Percentiles rank a stretch among this genome's conserved stretches.
Evolutionary conservation across 2,329 filamentous ascomycete species (phyloP).

Genomic region (Escovopsis sp.): DNA sequence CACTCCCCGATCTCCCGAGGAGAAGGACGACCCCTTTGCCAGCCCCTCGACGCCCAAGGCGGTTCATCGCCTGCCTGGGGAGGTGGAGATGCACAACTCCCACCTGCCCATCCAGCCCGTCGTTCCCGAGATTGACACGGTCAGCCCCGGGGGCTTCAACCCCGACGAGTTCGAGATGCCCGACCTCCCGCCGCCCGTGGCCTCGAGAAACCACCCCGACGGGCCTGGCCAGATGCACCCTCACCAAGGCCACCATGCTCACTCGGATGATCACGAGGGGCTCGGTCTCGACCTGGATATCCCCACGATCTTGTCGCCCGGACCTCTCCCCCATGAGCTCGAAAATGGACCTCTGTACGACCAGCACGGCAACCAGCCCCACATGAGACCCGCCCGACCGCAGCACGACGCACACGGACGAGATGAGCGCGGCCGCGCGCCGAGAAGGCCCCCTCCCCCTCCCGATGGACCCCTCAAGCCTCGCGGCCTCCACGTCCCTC

Average conservation of each 20-base stretch:
- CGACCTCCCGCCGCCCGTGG: constrained; percentile 13
- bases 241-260: constrained; percentile 7
- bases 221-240: constrained; percentile 9
- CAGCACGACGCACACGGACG: constrained; percentile 17
- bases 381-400: constrained; percentile 17
- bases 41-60: constrained; percentile 18
- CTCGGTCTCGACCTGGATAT: constrained; percentile 22
- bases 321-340: constrained; percentile 7
- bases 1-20: constrained; percentile 20
- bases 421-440: constrained; percentile 20
- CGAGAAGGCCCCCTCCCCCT: constrained; percentile 11
- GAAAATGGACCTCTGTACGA: constrained; percentile 6
- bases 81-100: constrained; percentile 11
- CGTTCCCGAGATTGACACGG: constrained; percentile 23
- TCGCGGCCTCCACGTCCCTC: constrained; percentile 35
- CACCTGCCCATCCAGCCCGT: constrained; percentile 18
- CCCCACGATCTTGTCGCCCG: constrained; percentile 15
- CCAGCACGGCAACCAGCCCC: constrained; percentile 10
- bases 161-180: constrained; percentile 11
- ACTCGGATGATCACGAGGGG: constrained; percentile 15
- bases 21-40: constrained; percentile 20
- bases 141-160: constrained; percentile 14
- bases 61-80: constrained; percentile 9
- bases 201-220: constrained; percentile 14
- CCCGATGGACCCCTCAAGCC: constrained; percentile 8